These are phyloP conservation scores for Akanthomyces muscarius DNA, from an alignment of 2,329 filamentous ascomycete species.

Conservation along the genomic window DNA sequence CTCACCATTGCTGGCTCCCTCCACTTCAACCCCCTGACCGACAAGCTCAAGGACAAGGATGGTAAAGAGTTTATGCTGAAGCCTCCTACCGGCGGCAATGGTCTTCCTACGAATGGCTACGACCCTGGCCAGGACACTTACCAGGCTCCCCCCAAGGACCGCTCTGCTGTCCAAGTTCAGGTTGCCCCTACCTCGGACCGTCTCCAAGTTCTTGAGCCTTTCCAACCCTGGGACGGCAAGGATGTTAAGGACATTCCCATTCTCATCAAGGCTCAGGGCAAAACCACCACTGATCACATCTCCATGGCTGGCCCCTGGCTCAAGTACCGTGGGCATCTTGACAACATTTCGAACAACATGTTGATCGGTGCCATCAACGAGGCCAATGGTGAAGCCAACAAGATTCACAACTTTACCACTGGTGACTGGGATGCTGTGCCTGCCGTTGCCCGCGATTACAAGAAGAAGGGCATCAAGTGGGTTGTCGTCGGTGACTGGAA, in stretches of 20 bases:
- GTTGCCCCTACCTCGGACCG: conserved; percentile 89
- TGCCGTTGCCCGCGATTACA: conserved; percentile 95
- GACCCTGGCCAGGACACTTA: conserved; percentile 92
- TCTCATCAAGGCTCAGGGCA: conserved; percentile 92
- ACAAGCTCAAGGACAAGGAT: conserved; percentile 88
- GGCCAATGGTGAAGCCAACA: conserved; percentile 96
- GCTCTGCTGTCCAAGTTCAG: conserved; percentile 66
- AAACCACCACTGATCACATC: conserved; percentile 97
- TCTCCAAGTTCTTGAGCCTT: conserved; percentile 86
- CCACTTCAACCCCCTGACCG: conserved; percentile 92
- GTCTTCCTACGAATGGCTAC: conserved; percentile 77
- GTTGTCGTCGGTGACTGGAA: conserved; percentile 99
- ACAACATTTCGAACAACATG: conserved; percentile 99
- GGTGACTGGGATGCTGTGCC: conserved; percentile 85
- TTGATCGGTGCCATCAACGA: conserved; percentile 95
- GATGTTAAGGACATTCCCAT: conserved; percentile 81
- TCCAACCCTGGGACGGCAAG: conserved; percentile 87
- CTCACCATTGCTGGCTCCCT: conserved; percentile 78
- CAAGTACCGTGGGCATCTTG: conserved; percentile 97
- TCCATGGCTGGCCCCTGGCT: conserved; percentile 96
- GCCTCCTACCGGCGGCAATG: conserved; percentile 75
- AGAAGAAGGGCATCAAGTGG: conserved; percentile 94
- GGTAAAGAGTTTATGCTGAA: conserved; percentile 93
- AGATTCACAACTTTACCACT: conserved; percentile 85
- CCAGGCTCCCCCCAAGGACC: conserved; percentile 86